These are phyloP conservation scores for Dactylellina sp. DNA, from an alignment of 2,329 filamentous ascomycete genomes.

Conservation along the genomic window DNA sequence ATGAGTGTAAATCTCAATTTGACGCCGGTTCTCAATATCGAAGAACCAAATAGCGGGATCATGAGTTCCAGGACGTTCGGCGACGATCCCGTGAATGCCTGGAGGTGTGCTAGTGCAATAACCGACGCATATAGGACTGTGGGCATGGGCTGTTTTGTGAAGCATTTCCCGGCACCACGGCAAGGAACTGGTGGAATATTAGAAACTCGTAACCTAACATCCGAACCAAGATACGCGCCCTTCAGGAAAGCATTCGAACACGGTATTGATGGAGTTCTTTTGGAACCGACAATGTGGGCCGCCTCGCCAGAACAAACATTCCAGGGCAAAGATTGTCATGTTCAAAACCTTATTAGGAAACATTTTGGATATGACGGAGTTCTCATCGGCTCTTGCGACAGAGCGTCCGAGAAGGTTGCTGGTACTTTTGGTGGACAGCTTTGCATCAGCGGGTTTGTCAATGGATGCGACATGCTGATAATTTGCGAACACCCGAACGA, in stretches of 20 bases:
- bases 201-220: conserved; percentile 39
- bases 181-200: conserved; percentile 49
- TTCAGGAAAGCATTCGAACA: conserved; percentile 52
- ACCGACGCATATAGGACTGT: conserved; percentile 83
- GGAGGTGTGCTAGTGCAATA: conserved; percentile 87
- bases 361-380: conserved; percentile 60
- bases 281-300: conserved; percentile 56
- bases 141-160: conserved; percentile 60
- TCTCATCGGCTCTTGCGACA: conserved; percentile 56
- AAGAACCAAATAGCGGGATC: conserved; percentile 91
- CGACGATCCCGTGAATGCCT: conserved; percentile 94
- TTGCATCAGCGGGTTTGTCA: conserved; percentile 46
- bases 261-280: conserved; percentile 38
- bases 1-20: conserved; percentile 97
- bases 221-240: conserved; percentile 52
- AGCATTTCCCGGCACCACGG: conserved; percentile 60
- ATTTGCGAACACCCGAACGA: conserved; percentile 53
- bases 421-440: conserved; percentile 35
- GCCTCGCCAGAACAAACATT: conserved; percentile 42
- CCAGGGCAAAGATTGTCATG: conserved; percentile 43
- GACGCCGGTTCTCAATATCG: conserved; percentile 89
- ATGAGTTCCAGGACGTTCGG: conserved; percentile 88
- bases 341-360: conserved; percentile 59
- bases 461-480: conserved; percentile 54
- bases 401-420: conserved; percentile 41